Base-by-base conservation (phyloP, 305 asterid species). In the Fraxinus paxiana region DNA sequence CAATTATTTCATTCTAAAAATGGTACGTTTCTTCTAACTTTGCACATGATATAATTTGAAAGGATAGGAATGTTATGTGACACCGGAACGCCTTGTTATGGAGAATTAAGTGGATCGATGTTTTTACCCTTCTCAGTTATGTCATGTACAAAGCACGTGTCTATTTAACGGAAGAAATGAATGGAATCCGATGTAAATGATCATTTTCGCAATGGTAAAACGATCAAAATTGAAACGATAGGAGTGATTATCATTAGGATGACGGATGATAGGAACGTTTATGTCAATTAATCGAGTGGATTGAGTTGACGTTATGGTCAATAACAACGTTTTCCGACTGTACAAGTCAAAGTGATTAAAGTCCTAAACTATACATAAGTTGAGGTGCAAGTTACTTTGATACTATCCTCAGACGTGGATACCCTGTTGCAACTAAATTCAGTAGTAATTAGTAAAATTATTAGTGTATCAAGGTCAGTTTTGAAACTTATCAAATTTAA, bases 391-490 rank as follows among this genome's bases (percentile, higher is more conserved):
- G 48, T 38, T 38, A 38, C 18, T 12, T 43, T 13, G 56, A 43
- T 43, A 13, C 56, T 46, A 46, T 46, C 56, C 17, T 46, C 56
- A 13, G 18, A 46, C 4, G 71, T 79, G 46, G 81, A 81, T 82
- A 80, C 83, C 88, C 89, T 84, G 90, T 76, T 80, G 31, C 84
- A 83, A 79, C 84, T 77, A 85, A 46, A 81, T 69, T 63, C 30
- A 24, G 65, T 15, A 38, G 17, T 83, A 73, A 81, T 61, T 77
- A 76, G 35, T 83, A 79, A 51, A 5, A 51, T 51, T 51, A 51
- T 48, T 48, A 51, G 0, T n/a, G 63, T n/a, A 17, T 51, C 24
- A 51, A n/a, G 63, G 24, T 51, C 63, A n/a, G 22, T 51, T 51
- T 51, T 51, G 24, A 51, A 51, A 5, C 63, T 51, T 0, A 51